Conservation (phyloP, 2,329 filamentous ascomycete genomes). For the Epichloe scottii region DNA sequence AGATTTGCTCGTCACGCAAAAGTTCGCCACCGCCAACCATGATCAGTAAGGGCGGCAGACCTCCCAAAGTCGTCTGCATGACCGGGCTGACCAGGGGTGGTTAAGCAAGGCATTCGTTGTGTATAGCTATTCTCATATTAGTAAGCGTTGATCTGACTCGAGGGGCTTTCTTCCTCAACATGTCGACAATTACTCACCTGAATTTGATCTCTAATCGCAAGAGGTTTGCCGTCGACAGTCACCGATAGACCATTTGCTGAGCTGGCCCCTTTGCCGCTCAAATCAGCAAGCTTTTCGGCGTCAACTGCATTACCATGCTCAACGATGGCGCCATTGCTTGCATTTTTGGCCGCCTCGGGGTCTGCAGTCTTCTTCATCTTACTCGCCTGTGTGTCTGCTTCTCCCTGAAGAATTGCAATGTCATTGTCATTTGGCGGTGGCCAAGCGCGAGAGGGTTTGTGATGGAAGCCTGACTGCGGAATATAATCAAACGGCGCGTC, state of each 20-base stretch:
- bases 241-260: conserved; percentile 42
- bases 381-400: conserved; percentile 31
- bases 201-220: conserved; percentile 81
- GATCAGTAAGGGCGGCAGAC: conserved; percentile 76
- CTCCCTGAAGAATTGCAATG: conserved; percentile 38
- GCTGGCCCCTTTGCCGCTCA: conserved; percentile 13
- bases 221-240: conserved; percentile 53
- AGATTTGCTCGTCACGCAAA: conserved; percentile 87
- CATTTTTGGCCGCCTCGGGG: conserved; percentile 11
- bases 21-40: conserved; percentile 82
- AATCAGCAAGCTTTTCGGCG: conserved; percentile 14
- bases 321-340: conserved; percentile 22
- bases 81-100: conserved; percentile 86
- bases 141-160: background rate
- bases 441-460: conserved; percentile 84
- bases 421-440: conserved; percentile 80
- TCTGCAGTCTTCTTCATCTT: conserved; percentile 11
- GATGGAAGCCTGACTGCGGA: conserved; percentile 74
- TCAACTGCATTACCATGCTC: conserved; percentile 15
- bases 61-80: conserved; percentile 78
- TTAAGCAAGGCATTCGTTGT: conserved; percentile 73
- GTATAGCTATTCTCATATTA: conserved; percentile 44
- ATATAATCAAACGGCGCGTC: conserved; percentile 76
- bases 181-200: conserved; percentile 41
- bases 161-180: background rate